Conservation (phyloP, 345 rosid genomes). For the Leavenworthia alabamica region DNA sequence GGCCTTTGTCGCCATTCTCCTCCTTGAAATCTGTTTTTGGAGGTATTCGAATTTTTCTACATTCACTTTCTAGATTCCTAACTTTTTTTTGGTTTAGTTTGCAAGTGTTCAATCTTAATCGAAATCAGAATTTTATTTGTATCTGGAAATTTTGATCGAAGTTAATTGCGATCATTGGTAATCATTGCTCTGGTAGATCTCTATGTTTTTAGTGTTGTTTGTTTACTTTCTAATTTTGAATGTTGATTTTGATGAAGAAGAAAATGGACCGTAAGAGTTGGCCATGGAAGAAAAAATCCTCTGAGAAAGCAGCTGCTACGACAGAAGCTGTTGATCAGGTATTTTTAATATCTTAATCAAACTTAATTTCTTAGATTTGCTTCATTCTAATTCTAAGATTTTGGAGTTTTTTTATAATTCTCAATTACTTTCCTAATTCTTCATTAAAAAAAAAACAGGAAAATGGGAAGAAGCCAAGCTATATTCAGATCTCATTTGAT, state of each 20-base stretch:
- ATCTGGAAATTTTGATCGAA: too few relatives aligned
- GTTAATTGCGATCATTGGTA: too few relatives aligned
- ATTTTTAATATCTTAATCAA: neutral
- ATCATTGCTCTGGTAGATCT: too few relatives aligned
- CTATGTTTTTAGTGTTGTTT: too few relatives aligned
- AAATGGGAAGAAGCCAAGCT: constrained; percentile 58
- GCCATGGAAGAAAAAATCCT: constrained; percentile 99
- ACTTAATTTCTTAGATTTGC: too few relatives aligned
- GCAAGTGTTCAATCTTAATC: constrained; percentile 17
- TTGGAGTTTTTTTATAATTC: neutral
- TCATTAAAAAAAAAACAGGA: constrained; percentile 64
- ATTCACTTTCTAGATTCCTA: neutral
- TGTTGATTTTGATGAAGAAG: neutral
- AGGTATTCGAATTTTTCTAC: neutral
- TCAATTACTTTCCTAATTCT: neutral
- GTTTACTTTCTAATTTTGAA: neutral
- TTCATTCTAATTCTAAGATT: too few relatives aligned
- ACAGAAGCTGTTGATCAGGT: constrained; percentile 38
- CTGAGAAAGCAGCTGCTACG: constrained; percentile 49
- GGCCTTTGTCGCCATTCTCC: constrained; percentile 17
- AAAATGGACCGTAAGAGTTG: constrained; percentile 88
- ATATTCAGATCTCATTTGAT: constrained; percentile 83
- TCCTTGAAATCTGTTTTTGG: too few relatives aligned
- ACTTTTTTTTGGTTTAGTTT: too few relatives aligned
- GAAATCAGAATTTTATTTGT: neutral